These are phyloP conservation scores for Aciculosporium take DNA, from an alignment of 2,329 filamentous ascomycete genomes.

Conservation along the genomic window DNA sequence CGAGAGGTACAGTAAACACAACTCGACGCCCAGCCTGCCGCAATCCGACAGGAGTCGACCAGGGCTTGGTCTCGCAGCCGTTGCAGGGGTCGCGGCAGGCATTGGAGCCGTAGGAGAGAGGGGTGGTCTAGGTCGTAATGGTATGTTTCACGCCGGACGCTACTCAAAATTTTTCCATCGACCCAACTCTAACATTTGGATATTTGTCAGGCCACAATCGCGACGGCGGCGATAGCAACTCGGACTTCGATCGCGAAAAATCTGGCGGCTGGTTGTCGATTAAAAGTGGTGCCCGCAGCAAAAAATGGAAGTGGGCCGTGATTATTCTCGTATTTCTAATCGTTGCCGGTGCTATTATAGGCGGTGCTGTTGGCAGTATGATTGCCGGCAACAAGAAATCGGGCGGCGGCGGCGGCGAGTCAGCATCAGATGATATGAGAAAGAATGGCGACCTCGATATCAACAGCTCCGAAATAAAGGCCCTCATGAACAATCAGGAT, in stretches of 20 bases:
- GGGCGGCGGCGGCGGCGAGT: constrained; percentile 18
- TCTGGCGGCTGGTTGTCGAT: constrained; percentile 7
- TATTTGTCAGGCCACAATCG: neutral
- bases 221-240: constrained; percentile 1
- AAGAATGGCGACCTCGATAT: constrained; percentile 58
- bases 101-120: constrained; percentile 17
- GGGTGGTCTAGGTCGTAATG: constrained; percentile 16
- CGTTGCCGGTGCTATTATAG: constrained; percentile 56
- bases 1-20: constrained; percentile 28
- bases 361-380: constrained; percentile 60
- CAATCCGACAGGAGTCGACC: constrained; percentile 22
- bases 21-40: constrained; percentile 45
- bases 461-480: constrained; percentile 66
- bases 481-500: constrained; percentile 62
- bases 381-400: constrained; percentile 38
- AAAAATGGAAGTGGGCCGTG: constrained; percentile 57
- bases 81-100: constrained; percentile 29
- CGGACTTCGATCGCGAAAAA: constrained; percentile 9
- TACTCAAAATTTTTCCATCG: neutral
- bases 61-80: constrained; percentile 25
- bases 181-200: neutral
- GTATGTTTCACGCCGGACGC: constrained; percentile 5
- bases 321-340: constrained; percentile 48
- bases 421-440: constrained; percentile 43
- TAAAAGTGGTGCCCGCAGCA: constrained; percentile 40